Conservation (phyloP, 2,329 filamentous ascomycete species). For the Colletotrichum spaethianum region DNA sequence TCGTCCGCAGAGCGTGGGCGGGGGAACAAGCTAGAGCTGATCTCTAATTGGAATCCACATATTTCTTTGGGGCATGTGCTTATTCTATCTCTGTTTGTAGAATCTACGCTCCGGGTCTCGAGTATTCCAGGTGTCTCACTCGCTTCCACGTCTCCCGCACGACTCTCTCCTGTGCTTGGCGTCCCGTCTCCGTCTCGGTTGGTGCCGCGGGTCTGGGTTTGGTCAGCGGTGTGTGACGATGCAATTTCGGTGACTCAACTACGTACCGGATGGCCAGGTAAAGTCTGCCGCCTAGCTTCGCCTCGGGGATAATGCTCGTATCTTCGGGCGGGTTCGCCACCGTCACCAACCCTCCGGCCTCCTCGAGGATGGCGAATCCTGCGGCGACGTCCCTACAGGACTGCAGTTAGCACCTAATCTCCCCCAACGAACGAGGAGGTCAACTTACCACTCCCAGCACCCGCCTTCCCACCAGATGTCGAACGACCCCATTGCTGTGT, state of each 20-base stretch:
- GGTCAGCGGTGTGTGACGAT: slow-evolving; percentile 20
- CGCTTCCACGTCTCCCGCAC: slow-evolving; percentile 82
- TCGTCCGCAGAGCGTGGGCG: slow-evolving; percentile 70
- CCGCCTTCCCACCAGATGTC: slow-evolving; percentile 90
- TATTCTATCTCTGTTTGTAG: background rate
- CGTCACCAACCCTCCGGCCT: slow-evolving; percentile 82
- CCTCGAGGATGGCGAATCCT: slow-evolving; percentile 79
- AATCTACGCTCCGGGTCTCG: slow-evolving; percentile 69
- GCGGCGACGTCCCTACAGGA: slow-evolving; percentile 78
- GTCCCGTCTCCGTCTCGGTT: slow-evolving; percentile 72
- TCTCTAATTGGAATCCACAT: slow-evolving; percentile 52
- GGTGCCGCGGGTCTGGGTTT: slow-evolving; percentile 72
- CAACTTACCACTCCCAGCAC: slow-evolving; percentile 81
- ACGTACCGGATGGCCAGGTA: slow-evolving; percentile 79
- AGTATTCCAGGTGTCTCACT: slow-evolving; percentile 76
- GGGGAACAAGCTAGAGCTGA: slow-evolving; percentile 69
- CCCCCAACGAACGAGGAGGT: slow-evolving; percentile 46
- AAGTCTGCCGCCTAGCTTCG: slow-evolving; percentile 75
- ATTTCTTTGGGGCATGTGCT: background rate
- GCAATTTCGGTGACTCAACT: background rate
- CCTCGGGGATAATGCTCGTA: slow-evolving; percentile 70
- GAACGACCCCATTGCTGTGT: slow-evolving; percentile 81
- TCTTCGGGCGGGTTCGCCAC: slow-evolving; percentile 78
- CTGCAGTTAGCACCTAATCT: slow-evolving; percentile 67
- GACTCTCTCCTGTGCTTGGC: slow-evolving; percentile 77